phyloP scores from a whole-genome alignment of 352 stramenopile species.

The Phytopythium aichiense region DNA sequence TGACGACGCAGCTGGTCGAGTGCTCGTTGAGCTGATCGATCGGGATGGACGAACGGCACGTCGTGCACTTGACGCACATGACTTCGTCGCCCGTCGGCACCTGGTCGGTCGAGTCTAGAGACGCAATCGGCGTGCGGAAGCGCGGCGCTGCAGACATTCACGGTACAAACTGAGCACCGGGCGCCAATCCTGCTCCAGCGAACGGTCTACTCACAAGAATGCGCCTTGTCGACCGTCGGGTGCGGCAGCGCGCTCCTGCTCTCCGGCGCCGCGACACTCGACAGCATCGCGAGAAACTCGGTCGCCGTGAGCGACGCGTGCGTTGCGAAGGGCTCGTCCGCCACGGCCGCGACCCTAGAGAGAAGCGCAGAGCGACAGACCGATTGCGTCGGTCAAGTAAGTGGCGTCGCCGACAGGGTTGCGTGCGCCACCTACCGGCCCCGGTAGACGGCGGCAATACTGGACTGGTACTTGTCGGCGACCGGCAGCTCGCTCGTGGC shows the following conservation, averaged over 20 bases:
- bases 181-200: too few species aligned
- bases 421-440: slow-evolving; percentile 18
- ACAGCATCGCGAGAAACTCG: slow-evolving; percentile 42
- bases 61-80: slow-evolving; percentile 67
- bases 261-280: slow-evolving; percentile 11
- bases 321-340: slow-evolving; percentile 11
- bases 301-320: slow-evolving; percentile 39
- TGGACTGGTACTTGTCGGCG: slow-evolving; percentile 61
- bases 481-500: slow-evolving; percentile 36
- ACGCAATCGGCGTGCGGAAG: not conserved
- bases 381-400: not conserved
- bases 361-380: not conserved
- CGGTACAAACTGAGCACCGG: not conserved
- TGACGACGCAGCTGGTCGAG: slow-evolving; percentile 54
- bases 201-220: not conserved
- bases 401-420: not conserved
- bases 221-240: not conserved
- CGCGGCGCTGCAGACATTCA: not conserved
- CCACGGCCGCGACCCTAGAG: slow-evolving; percentile 20
- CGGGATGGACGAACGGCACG: slow-evolving; percentile 39
- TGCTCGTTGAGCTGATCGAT: slow-evolving; percentile 56
- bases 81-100: slow-evolving; percentile 4
- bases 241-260: slow-evolving; percentile 3
- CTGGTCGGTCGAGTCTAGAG: slow-evolving; percentile 5
- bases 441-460: slow-evolving; percentile 60